Base-by-base conservation (phyloP, 1,284 basidiomycete genomes). In the Malassezia sympodialis region DNA sequence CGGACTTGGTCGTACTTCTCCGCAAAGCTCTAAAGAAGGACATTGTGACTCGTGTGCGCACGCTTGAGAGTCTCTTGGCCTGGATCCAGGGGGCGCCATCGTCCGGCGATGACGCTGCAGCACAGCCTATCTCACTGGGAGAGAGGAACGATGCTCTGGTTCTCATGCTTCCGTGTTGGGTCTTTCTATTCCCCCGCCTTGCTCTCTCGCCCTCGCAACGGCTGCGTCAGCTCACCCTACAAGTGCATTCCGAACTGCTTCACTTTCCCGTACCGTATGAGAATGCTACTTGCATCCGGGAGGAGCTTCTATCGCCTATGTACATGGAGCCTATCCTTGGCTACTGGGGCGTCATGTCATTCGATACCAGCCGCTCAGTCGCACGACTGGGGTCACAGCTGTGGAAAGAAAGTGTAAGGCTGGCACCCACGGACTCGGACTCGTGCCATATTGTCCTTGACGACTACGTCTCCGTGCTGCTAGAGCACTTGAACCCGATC, bases 21-120 rank as follows among this genome's bases (percentile, higher is more conserved):
- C 78, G 88, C 48, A 82, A 83, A 51, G 79, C 96, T 41, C 83
- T 82, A 28, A 98, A 98, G 81, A 96, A 94, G 78, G 90, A 94
- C 61, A 81, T 82, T 17, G 82, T 89, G 39, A 96, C 93, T 1
- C 85, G 90, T 70, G 78, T 82, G 15, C 84, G 87, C 64, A 90
- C 89, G 0, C 76, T 96, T 56, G 93, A 96, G 69, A 90, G 91
- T 55, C 76, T 98, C 58, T 73, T 80, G 8, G 79, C 75, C 1
- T 93, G 87, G 87, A 88, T 23, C 42, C 51, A 53, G 58, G 70
- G 77, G 30, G 76, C 79, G 58, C 78, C 78, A 42, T 68, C 80
- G 51, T 66, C 78, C 46, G 68, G 78, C 66, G 76, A 67, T 63
- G 37, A 72, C 67, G 60, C 67, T 61, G 68, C 12, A 40, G 76